These are phyloP conservation scores for Thermothielavioides terrestris DNA, from an alignment of 495 filamentous ascomycete species.

Conservation along the genomic window DNA sequence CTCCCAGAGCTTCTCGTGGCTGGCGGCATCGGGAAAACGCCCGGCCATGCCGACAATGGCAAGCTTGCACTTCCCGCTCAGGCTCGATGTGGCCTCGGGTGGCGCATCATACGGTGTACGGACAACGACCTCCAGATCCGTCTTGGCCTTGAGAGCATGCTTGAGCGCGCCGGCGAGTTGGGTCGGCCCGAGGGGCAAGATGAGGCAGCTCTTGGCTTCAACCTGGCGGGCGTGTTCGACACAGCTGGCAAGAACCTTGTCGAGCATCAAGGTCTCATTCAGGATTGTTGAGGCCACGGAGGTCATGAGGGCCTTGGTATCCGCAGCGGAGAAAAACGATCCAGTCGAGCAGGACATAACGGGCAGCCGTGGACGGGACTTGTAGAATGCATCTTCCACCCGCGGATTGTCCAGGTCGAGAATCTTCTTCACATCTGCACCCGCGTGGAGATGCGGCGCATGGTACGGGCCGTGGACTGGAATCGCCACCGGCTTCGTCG, in stretches of 20 bases:
- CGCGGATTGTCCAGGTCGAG: constrained; percentile 36
- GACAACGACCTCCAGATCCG: constrained; percentile 33
- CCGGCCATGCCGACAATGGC: constrained; percentile 74
- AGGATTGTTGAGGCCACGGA: constrained; percentile 52
- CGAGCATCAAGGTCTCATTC: constrained; percentile 48
- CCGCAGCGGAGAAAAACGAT: constrained; percentile 33
- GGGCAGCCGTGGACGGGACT: constrained; percentile 43
- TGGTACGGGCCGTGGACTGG: constrained; percentile 78
- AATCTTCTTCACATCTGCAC: constrained; percentile 53
- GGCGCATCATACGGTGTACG: constrained; percentile 27
- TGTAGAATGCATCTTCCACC: constrained; percentile 32
- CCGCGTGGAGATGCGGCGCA: constrained; percentile 60
- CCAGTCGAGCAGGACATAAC: constrained; percentile 54
- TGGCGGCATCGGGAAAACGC: constrained; percentile 61
- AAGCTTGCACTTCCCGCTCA: constrained; percentile 37
- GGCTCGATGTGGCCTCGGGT: constrained; percentile 26
- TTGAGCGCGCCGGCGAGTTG: constrained; percentile 37
- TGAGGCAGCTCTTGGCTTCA: constrained; percentile 35
- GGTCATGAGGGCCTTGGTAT: constrained; percentile 42
- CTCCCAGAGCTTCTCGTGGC: constrained; percentile 62
- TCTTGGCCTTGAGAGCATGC: constrained; percentile 31
- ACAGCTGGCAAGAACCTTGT: constrained; percentile 50
- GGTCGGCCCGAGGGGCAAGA: constrained; percentile 47
- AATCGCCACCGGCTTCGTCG: constrained; percentile 51
- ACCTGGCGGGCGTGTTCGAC: constrained; percentile 31